Base-by-base conservation (phyloP, 2,329 filamentous ascomycete genomes). In the Calonectria henricotiae region DNA sequence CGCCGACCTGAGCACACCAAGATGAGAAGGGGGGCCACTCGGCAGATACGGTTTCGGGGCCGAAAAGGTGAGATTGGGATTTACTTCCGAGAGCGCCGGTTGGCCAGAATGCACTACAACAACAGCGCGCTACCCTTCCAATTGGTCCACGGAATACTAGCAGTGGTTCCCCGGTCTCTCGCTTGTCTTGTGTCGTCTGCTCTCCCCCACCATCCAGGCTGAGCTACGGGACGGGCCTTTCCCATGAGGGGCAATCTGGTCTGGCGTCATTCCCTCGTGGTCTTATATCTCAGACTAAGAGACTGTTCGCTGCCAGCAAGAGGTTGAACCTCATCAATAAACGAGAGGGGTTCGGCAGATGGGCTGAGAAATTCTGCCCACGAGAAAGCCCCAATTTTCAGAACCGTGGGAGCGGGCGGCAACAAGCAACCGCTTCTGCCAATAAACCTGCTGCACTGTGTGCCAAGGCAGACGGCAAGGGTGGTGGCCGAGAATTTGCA, bases 201-300 rank as follows among this genome's bases (percentile, higher is more conserved):
- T 39, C 20, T 39, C 39, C 55, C 54, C 55, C 55, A 30, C 37
- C 37, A 41, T 25, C 55, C 55, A 61, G 39, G 20, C 55, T 44
- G 39, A 17, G 23, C 55, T 23, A 41, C 54, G 55, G 55, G 37
- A 43, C 55, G 55, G 55, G 23, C 55, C 55, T 61, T 61, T 44
- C 55, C 55, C 51, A 25, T 23, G 49, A 44, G 54, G 54, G 23
- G 37, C 55, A 44, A 44, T 43, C 13, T 61, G 39, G 39, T 37
- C 55, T 61, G 55, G 55, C 55, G 55, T 61, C 55, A 44, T 41
- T 44, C 39, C 55, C 55, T 61, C 55, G 37, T 44, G 27, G 55
- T 61, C 55, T 61, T 13, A 44, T 32, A 44, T 41, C 55, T 61
- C 55, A 61, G 55, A 44, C 55, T 61, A 61, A 27, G n/a, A 41